Evolutionary conservation across 345 rosid species (phyloP), one percentile per base, ranked within the genome.

Genomic region (Aurinia saxatilis): DNA sequence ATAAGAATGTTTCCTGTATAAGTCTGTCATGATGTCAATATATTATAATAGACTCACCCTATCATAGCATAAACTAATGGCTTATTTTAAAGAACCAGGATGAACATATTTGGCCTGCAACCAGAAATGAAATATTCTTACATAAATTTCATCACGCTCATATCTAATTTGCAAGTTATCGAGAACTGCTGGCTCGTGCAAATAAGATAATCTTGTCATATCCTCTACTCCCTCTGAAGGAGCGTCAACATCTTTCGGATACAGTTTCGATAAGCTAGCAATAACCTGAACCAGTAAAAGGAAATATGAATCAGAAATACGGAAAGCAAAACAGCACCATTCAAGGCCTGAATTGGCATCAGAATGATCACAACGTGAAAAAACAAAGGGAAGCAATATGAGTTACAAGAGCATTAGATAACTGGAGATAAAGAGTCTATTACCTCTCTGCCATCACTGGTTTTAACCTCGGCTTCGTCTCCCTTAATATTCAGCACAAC

Each of bases 1-100:
- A 89, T 84, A 52, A 92, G 93, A 77, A 92, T 88, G 73, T 86
- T 82, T 58, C 98, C 98, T 19, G 80, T 79, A 71, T 83, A 88
- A 60, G 96, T 81, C 96, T 92, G 84, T 76, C 81, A 80, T 52
- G 73, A 79, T 72, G 70, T 74, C 78, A 71, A 80, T 66, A 79
- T 30, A 72, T 77, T 70, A 68, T 65, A 75, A 72, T 46, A 73
- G 46, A 65, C 68, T 66, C 62, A 52, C 60, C 57, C 66, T 65
- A 34, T 59, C 57, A 65, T 60, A 60, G 70, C 57, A 49, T n/a
- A n/a, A 61, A 49, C 54, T 41, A 49, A 61, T 37, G 63, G 35
- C 25, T 21, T 21, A 2, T 71, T 69, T 34, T 56, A 70, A 50
- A 57, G 51, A 59, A 75, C 27, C 38, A 45, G 56, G 69, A 57